Evolutionary conservation across 1,284 basidiomycete genomes (phyloP).

Genomic region (Jaminaea rosea): DNA sequence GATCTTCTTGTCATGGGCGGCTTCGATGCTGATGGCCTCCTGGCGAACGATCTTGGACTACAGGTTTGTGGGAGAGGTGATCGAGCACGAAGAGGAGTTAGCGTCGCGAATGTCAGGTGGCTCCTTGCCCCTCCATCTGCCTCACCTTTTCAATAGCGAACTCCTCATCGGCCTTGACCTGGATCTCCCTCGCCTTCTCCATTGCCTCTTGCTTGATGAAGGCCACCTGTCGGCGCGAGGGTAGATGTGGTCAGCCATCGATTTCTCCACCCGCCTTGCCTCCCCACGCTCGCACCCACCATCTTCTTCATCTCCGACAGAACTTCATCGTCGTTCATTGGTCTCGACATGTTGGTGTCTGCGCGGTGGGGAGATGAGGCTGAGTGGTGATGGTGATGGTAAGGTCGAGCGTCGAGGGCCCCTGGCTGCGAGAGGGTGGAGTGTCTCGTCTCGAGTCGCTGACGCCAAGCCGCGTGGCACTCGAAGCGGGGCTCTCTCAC

Average conservation of each 20-base stretch:
- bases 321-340: slow-evolving; percentile 92
- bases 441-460: no score
- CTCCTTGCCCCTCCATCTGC: background rate
- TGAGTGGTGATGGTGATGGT: background rate
- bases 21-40: slow-evolving; percentile 41
- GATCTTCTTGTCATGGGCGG: slow-evolving; percentile 42
- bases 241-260: background rate
- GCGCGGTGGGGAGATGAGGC: background rate
- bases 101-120: background rate
- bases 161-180: slow-evolving; percentile 47
- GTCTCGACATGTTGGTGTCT: slow-evolving; percentile 47
- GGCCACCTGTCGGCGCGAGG: slow-evolving; percentile 20
- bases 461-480: no score
- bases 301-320: slow-evolving; percentile 98
- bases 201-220: slow-evolving; percentile 47
- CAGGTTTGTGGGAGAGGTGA: background rate
- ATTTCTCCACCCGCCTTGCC: background rate
- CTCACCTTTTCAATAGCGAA: slow-evolving; percentile 44
- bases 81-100: background rate
- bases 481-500: no score
- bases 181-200: slow-evolving; percentile 46
- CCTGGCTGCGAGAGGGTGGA: no score
- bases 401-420: no score
- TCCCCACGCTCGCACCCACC: slow-evolving; percentile 50
- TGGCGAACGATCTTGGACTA: slow-evolving; percentile 44